Evolutionary conservation across 2,329 filamentous ascomycete species (phyloP).

Genomic region (Sphaerulina populicola): DNA sequence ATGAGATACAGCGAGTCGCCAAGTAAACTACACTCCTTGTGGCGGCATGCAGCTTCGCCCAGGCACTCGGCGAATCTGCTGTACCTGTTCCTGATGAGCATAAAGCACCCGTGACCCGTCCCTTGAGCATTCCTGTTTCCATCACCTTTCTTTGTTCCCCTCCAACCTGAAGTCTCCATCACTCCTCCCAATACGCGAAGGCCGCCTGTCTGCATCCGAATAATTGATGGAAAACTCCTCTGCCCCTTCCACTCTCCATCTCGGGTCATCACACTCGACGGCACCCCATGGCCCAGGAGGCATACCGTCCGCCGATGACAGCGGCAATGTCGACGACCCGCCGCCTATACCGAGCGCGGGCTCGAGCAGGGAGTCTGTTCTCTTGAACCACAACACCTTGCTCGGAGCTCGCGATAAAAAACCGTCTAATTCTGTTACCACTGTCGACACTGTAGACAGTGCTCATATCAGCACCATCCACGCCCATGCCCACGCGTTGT

Average conservation of each 20-base stretch:
- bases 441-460: constrained; percentile 13
- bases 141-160: constrained; percentile 7
- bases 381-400: constrained; percentile 22
- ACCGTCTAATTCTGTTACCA: constrained; percentile 14
- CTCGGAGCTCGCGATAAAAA: constrained; percentile 24
- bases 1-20: constrained; percentile 1
- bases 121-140: neutral
- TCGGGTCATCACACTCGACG: constrained; percentile 19
- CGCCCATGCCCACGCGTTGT: constrained; percentile 19
- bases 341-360: constrained; percentile 28
- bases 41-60: constrained; percentile 8
- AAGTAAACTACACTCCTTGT: constrained; percentile 8
- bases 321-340: constrained; percentile 25
- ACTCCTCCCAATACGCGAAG: constrained; percentile 7
- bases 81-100: constrained; percentile 6
- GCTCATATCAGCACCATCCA: constrained; percentile 15
- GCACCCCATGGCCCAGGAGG: constrained; percentile 19
- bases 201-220: constrained; percentile 4
- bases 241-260: constrained; percentile 16
- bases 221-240: constrained; percentile 27
- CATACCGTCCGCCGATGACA: constrained; percentile 20
- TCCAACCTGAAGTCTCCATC: neutral
- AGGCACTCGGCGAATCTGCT: constrained; percentile 1
- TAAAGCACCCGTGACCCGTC: constrained; percentile 2
- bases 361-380: constrained; percentile 22